phyloP scores from a whole-genome alignment of 192 early-diverging fungal genomes.

The Irineochytrium annulatum region DNA sequence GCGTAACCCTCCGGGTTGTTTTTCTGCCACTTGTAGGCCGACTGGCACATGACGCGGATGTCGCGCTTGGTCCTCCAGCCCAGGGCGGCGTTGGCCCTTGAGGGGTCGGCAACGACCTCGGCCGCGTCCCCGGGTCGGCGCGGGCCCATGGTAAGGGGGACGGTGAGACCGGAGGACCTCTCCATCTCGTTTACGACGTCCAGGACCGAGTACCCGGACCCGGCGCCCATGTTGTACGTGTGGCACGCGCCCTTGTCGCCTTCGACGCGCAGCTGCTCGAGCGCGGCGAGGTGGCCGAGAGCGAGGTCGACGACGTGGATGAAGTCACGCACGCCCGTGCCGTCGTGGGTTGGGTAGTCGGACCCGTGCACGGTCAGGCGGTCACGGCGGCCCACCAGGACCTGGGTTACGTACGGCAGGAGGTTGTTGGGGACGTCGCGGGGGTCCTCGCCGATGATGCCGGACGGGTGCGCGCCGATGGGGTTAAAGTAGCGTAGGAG shows the following conservation, averaged over 20 bases:
- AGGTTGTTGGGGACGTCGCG: slow-evolving; percentile 79
- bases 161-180: slow-evolving; percentile 54
- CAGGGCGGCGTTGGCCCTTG: slow-evolving; percentile 56
- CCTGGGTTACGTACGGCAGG: slow-evolving; percentile 80
- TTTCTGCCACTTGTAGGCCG: slow-evolving; percentile 71
- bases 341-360: slow-evolving; percentile 84
- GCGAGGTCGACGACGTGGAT: slow-evolving; percentile 90
- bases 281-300: slow-evolving; percentile 74
- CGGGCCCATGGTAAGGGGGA: slow-evolving; percentile 52
- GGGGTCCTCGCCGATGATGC: slow-evolving; percentile 80
- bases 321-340: slow-evolving; percentile 81
- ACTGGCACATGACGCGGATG: slow-evolving; percentile 63
- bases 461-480: slow-evolving; percentile 77
- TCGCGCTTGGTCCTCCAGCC: slow-evolving; percentile 56
- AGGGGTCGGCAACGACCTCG: slow-evolving; percentile 75
- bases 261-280: slow-evolving; percentile 30
- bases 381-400: slow-evolving; percentile 67
- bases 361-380: slow-evolving; percentile 74
- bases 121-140: slow-evolving; percentile 83
- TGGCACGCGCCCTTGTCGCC: slow-evolving; percentile 50
- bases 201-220: slow-evolving; percentile 75
- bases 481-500: slow-evolving; percentile 80
- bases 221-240: slow-evolving; percentile 80
- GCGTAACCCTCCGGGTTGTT: slow-evolving; percentile 63
- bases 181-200: slow-evolving; percentile 76